Base-by-base conservation (phyloP, 2,329 filamentous ascomycete genomes). In the Fusarium miscanthi region DNA sequence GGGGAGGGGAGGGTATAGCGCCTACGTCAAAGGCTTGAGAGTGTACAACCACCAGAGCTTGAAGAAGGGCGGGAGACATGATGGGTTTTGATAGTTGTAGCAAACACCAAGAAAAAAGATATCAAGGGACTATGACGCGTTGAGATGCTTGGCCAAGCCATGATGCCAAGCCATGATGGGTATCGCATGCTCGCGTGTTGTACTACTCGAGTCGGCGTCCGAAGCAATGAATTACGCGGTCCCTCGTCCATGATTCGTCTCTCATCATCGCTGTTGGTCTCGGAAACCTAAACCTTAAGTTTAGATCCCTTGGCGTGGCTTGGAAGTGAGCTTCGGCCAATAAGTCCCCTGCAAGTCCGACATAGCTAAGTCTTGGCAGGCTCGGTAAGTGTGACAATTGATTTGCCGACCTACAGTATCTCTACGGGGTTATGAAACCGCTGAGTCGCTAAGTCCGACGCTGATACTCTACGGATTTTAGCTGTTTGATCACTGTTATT, bases 171-270 rank as follows among this genome's bases (percentile, higher is more conserved):
- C 46, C 46, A 49, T 49, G 48, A 35, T 51, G 46, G 35, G 52
- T 35, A 53, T 31, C 2, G 27, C 30, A 59, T 21, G 49, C 35
- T 46, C 33, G 27, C 37, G 42, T 38, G 53, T 5, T 51, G 61
- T 48, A 13, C 48, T 30, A 38, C 21, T 31, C 6, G n/a, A 63
- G 49, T 69, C 64, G 66, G 66, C 57, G n/a, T 37, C 64, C 64
- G 58, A 63, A 30, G 16, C 30, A 40, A 58, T 41, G 17, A 57
- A 64, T 69, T 69, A 69, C 66, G 66, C 58, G 66, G 66, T 63
- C 33, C 30, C 17, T 38, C 12, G 3, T 10, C 27, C 1, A 57
- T 69, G 64, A 69, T 69, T 69, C 57, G 66, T 40, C 41, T 27
- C n/a, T 49, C 11, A 19, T 14, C n/a, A 19, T 33, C 27, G 8